Percentiles rank a stretch among this genome's conserved stretches.
These are phyloP conservation scores for Leishmania tropica DNA, from an alignment of 208 protist genomes.

Conservation along the genomic window DNA sequence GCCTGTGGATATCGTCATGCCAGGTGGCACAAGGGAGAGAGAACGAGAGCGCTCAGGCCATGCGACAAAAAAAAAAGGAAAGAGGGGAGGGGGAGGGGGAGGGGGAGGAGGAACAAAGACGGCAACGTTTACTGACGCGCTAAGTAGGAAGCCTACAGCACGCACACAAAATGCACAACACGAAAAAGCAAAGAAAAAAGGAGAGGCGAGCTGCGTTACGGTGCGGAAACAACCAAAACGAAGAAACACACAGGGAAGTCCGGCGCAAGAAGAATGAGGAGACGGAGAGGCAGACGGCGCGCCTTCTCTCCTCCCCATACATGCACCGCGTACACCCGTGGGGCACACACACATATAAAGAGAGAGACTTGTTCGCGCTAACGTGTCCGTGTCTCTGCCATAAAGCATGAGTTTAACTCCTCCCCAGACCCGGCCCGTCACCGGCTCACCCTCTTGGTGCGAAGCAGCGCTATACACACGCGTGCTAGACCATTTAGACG, in stretches of 20 bases:
- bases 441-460: background rate
- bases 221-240: too few species aligned
- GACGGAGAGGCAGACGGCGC: background rate
- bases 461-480: background rate
- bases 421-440: background rate
- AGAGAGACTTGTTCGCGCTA: background rate
- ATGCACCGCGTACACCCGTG: background rate
- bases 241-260: too few species aligned
- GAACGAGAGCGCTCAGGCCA: background rate
- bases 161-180: background rate
- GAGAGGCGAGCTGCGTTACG: background rate
- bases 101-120: background rate
- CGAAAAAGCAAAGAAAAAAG: background rate
- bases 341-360: background rate
- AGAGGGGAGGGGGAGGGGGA: background rate
- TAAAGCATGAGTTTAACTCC: background rate
- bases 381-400: background rate
- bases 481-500: background rate
- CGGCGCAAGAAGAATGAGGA: background rate
- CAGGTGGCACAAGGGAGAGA: background rate
- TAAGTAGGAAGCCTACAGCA: background rate
- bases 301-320: background rate
- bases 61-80: background rate
- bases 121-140: too few species aligned
- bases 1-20: background rate